phyloP scores from a whole-genome alignment of 352 stramenopile species.

The Phytopythium boreale region DNA sequence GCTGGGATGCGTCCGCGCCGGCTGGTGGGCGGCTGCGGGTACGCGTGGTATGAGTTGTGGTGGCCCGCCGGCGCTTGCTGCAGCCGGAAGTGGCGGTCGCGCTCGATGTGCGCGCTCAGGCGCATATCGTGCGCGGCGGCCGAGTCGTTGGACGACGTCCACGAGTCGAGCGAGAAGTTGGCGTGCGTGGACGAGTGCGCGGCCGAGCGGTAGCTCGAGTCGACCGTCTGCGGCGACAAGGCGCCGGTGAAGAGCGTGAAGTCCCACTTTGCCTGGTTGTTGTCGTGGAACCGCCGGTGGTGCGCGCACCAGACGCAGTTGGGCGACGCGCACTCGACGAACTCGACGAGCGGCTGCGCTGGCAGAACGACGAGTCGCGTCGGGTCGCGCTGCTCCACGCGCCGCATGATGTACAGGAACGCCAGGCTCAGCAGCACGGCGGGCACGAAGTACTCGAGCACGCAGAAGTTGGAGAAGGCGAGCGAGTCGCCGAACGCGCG shows the following conservation, averaged over 20 bases:
- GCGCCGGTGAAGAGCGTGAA: conserved; percentile 44
- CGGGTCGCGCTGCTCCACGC: conserved; percentile 59
- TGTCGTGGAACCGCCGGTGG: conserved; percentile 53
- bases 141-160: conserved; percentile 28
- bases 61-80: conserved; percentile 10
- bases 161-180: conserved; percentile 35
- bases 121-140: conserved; percentile 9
- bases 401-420: conserved; percentile 77
- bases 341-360: conserved; percentile 54
- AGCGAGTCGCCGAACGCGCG: conserved; percentile 20
- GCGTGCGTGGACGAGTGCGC: conserved; percentile 40
- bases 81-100: conserved; percentile 25
- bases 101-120: conserved; percentile 11
- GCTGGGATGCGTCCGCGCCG: conserved; percentile 15
- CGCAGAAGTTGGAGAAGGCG: conserved; percentile 31
- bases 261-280: conserved; percentile 60
- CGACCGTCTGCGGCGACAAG: conserved; percentile 52
- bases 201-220: conserved; percentile 42
- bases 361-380: conserved; percentile 48
- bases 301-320: conserved; percentile 72
- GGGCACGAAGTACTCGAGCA: conserved; percentile 57
- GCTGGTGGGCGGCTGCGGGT: conserved; percentile 15
- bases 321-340: conserved; percentile 65
- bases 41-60: conserved; percentile 1
- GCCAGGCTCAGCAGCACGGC: conserved; percentile 45